Conservation (phyloP, 305 asterid genomes). For the Ajuga reptans region DNA sequence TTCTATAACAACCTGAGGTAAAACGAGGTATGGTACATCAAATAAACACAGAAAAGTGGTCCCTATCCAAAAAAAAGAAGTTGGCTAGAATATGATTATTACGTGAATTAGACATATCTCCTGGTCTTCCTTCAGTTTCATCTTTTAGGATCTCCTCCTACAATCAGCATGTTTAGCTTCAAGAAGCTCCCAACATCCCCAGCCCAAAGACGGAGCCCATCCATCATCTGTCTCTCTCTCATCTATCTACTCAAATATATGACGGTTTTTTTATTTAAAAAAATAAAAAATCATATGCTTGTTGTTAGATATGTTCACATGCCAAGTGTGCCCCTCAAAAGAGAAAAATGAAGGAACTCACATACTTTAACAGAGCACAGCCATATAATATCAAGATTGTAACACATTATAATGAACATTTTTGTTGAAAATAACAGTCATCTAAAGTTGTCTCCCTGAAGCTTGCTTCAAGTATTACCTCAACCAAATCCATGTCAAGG, state of each 20-base stretch:
- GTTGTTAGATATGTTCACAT: not conserved
- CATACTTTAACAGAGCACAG: not conserved
- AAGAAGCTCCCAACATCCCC: not conserved
- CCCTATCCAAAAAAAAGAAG: not conserved
- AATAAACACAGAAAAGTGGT: not conserved
- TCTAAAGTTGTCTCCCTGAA: not conserved
- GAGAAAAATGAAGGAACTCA: not conserved
- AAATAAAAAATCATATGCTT: not conserved
- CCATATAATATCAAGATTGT: not conserved
- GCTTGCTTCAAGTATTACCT: slow-evolving; percentile 40
- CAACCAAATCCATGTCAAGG: slow-evolving; percentile 67
- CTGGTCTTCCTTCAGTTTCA: not conserved
- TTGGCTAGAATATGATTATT: not conserved
- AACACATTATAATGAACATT: not conserved
- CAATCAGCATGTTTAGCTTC: not conserved
- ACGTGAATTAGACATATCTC: not conserved
- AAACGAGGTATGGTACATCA: not conserved
- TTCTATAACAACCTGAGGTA: not conserved
- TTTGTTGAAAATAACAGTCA: not conserved
- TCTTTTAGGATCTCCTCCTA: not conserved
- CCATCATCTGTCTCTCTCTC: not conserved
- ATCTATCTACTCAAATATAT: not conserved
- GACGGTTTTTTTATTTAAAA: not conserved
- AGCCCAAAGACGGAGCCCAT: not conserved
- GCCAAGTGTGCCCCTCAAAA: slow-evolving; percentile 1